phyloP scores from a whole-genome alignment of 2,329 filamentous ascomycete species.

The Venturia pyrina region DNA sequence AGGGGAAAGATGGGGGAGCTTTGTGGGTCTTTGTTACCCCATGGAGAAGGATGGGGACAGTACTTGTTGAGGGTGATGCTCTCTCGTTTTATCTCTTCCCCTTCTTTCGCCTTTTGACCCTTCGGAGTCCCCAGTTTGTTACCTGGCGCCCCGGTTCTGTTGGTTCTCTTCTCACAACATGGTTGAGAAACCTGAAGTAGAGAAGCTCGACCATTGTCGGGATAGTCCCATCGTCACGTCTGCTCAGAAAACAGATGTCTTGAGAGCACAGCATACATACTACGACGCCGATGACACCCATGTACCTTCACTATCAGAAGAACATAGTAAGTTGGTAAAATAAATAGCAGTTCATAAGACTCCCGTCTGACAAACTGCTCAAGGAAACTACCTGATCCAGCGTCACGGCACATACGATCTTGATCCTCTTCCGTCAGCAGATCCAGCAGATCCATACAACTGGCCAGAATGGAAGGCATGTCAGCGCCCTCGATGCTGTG shows the following conservation, averaged over 20 bases:
- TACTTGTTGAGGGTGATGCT: neutral
- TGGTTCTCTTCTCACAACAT: neutral
- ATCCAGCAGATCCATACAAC: conserved; percentile 45
- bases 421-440: conserved; percentile 41
- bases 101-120: neutral
- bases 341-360: too few relatives aligned
- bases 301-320: neutral
- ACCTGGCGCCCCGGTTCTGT: neutral
- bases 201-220: neutral
- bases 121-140: neutral
- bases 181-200: neutral
- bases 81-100: neutral
- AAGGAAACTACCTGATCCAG: conserved; percentile 40
- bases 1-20: neutral
- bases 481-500: neutral
- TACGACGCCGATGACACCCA: neutral
- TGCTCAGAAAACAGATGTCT: neutral
- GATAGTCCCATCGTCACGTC: neutral
- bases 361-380: conserved; percentile 26
- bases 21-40: neutral
- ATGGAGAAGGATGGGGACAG: neutral
- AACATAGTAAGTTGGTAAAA: neutral
- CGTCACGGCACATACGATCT: conserved; percentile 46
- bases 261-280: neutral
- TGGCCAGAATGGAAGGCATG: conserved; percentile 42